Evolutionary conservation across 2,329 filamentous ascomycete genomes (phyloP), one percentile per base, ranked within the genome.

Genomic region (Pseudogymnoascus sp.): DNA sequence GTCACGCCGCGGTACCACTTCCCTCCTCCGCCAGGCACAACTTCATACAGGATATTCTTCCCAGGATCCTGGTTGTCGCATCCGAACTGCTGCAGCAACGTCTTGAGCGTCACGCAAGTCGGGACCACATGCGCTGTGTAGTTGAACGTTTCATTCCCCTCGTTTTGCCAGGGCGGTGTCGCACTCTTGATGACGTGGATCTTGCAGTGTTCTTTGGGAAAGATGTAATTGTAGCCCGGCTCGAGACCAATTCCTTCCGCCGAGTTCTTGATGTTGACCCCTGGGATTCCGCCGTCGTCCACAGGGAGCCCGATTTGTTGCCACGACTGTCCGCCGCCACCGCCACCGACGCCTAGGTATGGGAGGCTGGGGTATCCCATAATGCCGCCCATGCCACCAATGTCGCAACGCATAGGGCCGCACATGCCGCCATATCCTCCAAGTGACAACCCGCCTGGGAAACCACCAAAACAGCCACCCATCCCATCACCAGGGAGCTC

Each of bases 151-250:
- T 76, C 17, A 71, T 67, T 0, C 72, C 76, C 5, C 79, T 70
- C 65, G 2, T 21, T 21, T 35, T 80, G 77, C 84, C 84, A 86
- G 0, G 84, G 84, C 9, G 73, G 59, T 67, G 10, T 67, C 13
- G 72, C 60, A 2, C 78, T 77, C 64, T 79, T 79, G 71, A 87
- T 77, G 2, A 87, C 75, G 66, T 86, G 82, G 5, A 86, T 74
- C 65, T 83, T 85, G 31, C 81, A 83, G 70, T 86, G 81, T 64
- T 81, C 76, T 0, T 74, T 67, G 0, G 82, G 78, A 72, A 85
- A 86, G 68, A 85, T 79, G 71, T 85, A 84, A 73, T 84, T 83
- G 74, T 85, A 87, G 1, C 83, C 84, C 0, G 81, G 82, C 66
- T 86, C 84, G 63, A 80, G 80, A 40, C 83, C 82, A 1, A 79